Evolutionary conservation across 2,329 filamentous ascomycete species (phyloP).

Genomic region (Helotiales sp.): DNA sequence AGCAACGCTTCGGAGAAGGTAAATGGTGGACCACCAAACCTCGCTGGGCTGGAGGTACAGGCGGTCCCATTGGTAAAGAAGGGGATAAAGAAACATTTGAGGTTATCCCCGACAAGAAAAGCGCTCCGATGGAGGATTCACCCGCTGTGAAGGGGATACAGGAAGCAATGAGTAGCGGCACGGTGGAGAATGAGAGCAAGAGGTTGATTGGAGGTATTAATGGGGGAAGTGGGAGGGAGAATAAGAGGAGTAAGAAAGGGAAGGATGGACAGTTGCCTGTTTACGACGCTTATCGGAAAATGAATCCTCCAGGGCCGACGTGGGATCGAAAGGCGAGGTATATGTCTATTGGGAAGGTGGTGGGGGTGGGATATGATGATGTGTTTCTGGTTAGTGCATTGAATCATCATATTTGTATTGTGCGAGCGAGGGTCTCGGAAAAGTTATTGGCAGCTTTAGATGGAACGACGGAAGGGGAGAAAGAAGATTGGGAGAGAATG

Average conservation of each 20-base stretch:
- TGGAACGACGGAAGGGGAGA: constrained; percentile 47
- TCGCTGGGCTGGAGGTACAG: constrained; percentile 63
- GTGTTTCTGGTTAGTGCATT: constrained; percentile 61
- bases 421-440: constrained; percentile 58
- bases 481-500: constrained; percentile 39
- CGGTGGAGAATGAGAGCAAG: constrained; percentile 19
- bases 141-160: not conserved
- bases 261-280: constrained; percentile 45
- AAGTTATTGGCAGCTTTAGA: constrained; percentile 53
- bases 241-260: constrained; percentile 21
- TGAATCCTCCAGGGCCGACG: constrained; percentile 54
- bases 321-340: constrained; percentile 64
- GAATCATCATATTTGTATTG: constrained; percentile 61
- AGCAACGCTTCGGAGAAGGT: constrained; percentile 56
- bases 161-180: not conserved
- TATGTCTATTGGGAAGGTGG: constrained; percentile 52
- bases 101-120: constrained; percentile 6
- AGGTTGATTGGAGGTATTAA: constrained; percentile 23
- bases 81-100: constrained; percentile 33
- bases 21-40: constrained; percentile 62
- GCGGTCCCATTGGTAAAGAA: constrained; percentile 63
- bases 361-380: constrained; percentile 54
- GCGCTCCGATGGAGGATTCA: no score
- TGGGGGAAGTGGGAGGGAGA: constrained; percentile 11
- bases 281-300: constrained; percentile 65